Evolutionary conservation across 345 rosid species (phyloP).

Genomic region (Camelina hispida): DNA sequence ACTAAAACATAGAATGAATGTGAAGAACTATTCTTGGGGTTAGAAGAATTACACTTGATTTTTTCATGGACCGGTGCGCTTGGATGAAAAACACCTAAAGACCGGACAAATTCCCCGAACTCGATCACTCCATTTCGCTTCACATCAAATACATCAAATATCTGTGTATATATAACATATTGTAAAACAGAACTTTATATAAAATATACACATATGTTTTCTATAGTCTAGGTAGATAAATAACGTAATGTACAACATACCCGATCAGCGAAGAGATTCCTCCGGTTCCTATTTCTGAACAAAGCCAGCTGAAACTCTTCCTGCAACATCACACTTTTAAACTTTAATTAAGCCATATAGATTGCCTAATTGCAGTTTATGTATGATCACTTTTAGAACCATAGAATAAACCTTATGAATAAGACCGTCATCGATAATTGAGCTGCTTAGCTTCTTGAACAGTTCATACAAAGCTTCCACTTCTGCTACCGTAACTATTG

Average conservation of each 20-base stretch:
- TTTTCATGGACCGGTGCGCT: conserved; percentile 71
- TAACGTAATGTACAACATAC: conserved; percentile 42
- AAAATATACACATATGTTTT: neutral
- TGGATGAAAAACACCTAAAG: conserved; percentile 85
- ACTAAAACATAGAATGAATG: neutral
- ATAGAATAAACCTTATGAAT: conserved; percentile 75
- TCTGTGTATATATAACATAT: conserved; percentile 46
- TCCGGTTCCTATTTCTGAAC: conserved; percentile 70
- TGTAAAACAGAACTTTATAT: neutral
- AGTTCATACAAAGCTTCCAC: conserved; percentile 85
- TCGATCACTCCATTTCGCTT: conserved; percentile 91
- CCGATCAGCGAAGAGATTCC: conserved; percentile 91
- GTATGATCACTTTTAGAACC: neutral
- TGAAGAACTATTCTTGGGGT: conserved; percentile 1
- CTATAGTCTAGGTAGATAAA: too few relatives aligned
- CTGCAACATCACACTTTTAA: conserved; percentile 43
- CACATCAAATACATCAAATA: conserved; percentile 84
- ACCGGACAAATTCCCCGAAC: conserved; percentile 90
- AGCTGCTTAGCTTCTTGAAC: conserved; percentile 84
- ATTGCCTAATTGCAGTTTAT: neutral
- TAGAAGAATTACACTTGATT: conserved; percentile 57
- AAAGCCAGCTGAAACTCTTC: conserved; percentile 95
- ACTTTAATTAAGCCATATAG: neutral
- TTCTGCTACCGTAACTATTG: conserved; percentile 73
- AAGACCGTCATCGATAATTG: conserved; percentile 78